Percentiles rank a stretch among this genome's conserved stretches.
phyloP scores from a whole-genome alignment of 106 monocot species.

The Platanthera zijinensis region DNA sequence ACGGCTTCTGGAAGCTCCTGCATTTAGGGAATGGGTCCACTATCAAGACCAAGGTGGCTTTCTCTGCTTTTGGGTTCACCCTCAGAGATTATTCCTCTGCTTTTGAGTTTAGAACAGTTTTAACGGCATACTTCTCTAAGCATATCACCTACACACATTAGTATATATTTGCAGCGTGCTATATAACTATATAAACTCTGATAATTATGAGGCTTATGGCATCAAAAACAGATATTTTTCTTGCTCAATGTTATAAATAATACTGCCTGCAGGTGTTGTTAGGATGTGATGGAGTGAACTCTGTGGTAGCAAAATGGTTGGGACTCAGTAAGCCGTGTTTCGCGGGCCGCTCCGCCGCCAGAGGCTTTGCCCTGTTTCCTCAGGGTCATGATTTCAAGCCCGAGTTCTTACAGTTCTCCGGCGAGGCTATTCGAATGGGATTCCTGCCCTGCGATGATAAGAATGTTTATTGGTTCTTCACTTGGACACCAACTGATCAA shows the following conservation, averaged over 20 bases:
- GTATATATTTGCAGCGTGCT: too few species aligned
- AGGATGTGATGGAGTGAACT: constrained; percentile 79
- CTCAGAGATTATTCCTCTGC: neutral
- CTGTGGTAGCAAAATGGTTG: constrained; percentile 61
- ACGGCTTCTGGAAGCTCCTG: constrained; percentile 25
- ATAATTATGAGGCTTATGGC: too few species aligned
- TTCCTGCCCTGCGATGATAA: constrained; percentile 30
- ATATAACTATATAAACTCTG: too few species aligned
- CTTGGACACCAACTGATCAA: constrained; percentile 18
- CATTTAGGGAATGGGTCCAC: constrained; percentile 50
- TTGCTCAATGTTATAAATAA: neutral
- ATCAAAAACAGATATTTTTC: too few species aligned
- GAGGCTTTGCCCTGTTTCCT: constrained; percentile 42
- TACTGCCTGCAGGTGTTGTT: constrained; percentile 42
- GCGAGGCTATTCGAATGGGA: constrained; percentile 24
- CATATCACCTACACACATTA: too few species aligned
- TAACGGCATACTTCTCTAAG: neutral
- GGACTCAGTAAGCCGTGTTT: constrained; percentile 38
- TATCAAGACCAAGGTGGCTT: constrained; percentile 50
- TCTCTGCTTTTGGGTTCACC: neutral
- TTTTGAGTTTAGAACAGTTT: neutral
- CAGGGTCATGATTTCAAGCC: constrained; percentile 40
- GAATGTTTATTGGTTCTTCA: constrained; percentile 59
- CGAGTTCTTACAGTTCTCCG: constrained; percentile 26
- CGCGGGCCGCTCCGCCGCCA: constrained; percentile 33